Evolutionary conservation across 768 basidiomycete species (phyloP).

Genomic region (Leccinum variicolor): DNA sequence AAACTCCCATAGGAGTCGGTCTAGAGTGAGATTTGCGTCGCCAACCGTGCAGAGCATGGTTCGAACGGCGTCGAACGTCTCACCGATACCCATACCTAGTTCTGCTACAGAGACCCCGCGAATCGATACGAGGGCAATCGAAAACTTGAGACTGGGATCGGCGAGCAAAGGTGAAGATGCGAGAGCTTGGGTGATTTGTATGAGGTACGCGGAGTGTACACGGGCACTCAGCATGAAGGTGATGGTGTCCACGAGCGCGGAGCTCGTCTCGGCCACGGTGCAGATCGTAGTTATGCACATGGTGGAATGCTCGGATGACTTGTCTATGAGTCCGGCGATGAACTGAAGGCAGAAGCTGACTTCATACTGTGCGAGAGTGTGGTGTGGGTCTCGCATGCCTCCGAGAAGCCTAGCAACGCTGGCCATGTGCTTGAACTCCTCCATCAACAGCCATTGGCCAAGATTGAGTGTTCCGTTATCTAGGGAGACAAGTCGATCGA

Average conservation of each 20-base stretch:
- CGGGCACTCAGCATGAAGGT: conserved; percentile 45
- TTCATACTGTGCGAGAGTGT: conserved; percentile 44
- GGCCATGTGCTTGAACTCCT: conserved; percentile 56
- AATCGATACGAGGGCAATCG: conserved; percentile 31
- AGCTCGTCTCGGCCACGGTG: conserved; percentile 41
- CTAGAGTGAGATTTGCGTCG: conserved; percentile 22
- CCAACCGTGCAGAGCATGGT: conserved; percentile 24
- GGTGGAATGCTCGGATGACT: conserved; percentile 35
- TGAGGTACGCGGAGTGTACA: conserved; percentile 43
- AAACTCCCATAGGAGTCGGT: conserved; percentile 33
- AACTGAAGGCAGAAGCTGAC: conserved; percentile 49
- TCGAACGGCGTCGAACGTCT: conserved; percentile 26
- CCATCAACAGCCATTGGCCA: conserved; percentile 62
- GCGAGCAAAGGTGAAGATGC: conserved; percentile 21
- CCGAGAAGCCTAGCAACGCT: conserved; percentile 37
- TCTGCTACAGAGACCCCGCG: conserved; percentile 27
- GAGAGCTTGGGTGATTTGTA: conserved; percentile 38
- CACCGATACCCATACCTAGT: conserved; percentile 15
- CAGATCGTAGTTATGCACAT: conserved; percentile 46
- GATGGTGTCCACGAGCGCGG: conserved; percentile 40
- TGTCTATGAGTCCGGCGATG: conserved; percentile 41
- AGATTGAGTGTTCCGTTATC: conserved; percentile 37
- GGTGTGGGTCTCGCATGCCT: conserved; percentile 32
- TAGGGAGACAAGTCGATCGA: conserved; percentile 52
- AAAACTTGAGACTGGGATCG: conserved; percentile 31